Base-by-base conservation (phyloP, 352 stramenopile species). In the Phytopythium cucurbitacearum region DNA sequence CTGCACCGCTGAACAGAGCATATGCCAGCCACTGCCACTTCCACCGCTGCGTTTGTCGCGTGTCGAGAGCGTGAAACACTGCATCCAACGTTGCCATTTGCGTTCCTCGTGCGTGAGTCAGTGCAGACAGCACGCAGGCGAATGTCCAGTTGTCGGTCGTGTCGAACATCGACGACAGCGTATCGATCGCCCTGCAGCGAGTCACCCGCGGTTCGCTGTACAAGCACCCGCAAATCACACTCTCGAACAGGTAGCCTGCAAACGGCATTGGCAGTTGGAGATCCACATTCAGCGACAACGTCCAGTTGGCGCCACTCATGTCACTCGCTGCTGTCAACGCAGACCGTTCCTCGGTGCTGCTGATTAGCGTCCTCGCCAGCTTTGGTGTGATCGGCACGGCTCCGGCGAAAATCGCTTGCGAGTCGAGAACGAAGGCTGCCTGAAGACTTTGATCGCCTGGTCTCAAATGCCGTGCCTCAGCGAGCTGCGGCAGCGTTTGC, bases 1-100 rank as follows among this genome's bases (percentile, higher is more conserved):
- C 7, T 3, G 47, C 47, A 21, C 16, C 9, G 37, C 47, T 52
- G 47, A 52, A 52, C 1, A 52, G 34, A n/a, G 47, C 47, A 16
- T 43, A 52, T 6, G 35, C 13, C n/a, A 52, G 47, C 47, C 47
- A 52, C 35, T 52, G 47, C 47, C 47, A 52, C 35, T 44, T 52
- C 34, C 41, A 52, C 1, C 47, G 47, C 47, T 52, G 47, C 2
- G n/a, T 12, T 2, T 7, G 8, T 16, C n/a, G 3, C 8, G 15
- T 16, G 0, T 15, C 35, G 15, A 15, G 35, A 12, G 34, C 15
- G 10, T 52, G 34, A 11, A 52, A 52, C 47, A 51, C 42, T 6
- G 34, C 47, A 16, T 52, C 47, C 37, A 52, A 43, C 5, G 47
- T 52, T 13, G 42, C 8, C 8, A n/a, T 52, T 36, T 32, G 4